phyloP scores from a whole-genome alignment of 805 yeast genomes.

The Suhomyces faveliae region DNA sequence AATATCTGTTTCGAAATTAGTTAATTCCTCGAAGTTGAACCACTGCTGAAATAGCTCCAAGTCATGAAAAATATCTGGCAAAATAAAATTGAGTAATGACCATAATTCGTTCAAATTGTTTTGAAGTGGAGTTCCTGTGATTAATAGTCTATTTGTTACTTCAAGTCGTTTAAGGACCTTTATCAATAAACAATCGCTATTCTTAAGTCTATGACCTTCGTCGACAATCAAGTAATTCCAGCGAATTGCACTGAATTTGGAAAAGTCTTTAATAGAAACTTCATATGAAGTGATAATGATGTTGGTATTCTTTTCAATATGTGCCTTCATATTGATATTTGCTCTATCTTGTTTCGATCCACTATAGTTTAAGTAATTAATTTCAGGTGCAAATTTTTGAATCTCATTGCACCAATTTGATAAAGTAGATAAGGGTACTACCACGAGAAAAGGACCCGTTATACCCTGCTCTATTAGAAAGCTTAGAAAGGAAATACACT shows the following conservation, averaged over 20 bases:
- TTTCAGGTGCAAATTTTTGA: constrained; percentile 64
- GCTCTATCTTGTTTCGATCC: constrained; percentile 63
- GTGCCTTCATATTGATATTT: constrained; percentile 30
- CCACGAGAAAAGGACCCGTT: constrained; percentile 72
- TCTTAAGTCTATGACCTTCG: constrained; percentile 93
- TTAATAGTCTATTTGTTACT: constrained; percentile 68
- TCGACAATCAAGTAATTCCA: constrained; percentile 92
- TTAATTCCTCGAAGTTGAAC: constrained; percentile 78
- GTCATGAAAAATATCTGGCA: constrained; percentile 92
- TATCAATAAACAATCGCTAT: constrained; percentile 74
- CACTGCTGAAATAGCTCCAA: constrained; percentile 86
- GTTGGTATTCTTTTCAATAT: constrained; percentile 25
- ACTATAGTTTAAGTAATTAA: constrained; percentile 61
- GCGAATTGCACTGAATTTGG: constrained; percentile 45
- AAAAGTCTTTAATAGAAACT: constrained; percentile 66
- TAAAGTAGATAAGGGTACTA: constrained; percentile 82
- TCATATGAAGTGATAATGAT: constrained; percentile 84
- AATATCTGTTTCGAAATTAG: constrained; percentile 27
- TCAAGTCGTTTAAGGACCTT: constrained; percentile 64
- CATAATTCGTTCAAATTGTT: constrained; percentile 87
- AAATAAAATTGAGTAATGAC: constrained; percentile 85
- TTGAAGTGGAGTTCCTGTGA: constrained; percentile 97
- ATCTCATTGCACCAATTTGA: constrained; percentile 84
- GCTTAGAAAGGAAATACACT: constrained; percentile 76
- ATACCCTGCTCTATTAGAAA: constrained; percentile 77